A percentile compares a stretch with the other conserved stretches of the same genome.
phyloP scores from a whole-genome alignment of 2,329 filamentous ascomycete species.

The Sclerotinia glacialis region DNA sequence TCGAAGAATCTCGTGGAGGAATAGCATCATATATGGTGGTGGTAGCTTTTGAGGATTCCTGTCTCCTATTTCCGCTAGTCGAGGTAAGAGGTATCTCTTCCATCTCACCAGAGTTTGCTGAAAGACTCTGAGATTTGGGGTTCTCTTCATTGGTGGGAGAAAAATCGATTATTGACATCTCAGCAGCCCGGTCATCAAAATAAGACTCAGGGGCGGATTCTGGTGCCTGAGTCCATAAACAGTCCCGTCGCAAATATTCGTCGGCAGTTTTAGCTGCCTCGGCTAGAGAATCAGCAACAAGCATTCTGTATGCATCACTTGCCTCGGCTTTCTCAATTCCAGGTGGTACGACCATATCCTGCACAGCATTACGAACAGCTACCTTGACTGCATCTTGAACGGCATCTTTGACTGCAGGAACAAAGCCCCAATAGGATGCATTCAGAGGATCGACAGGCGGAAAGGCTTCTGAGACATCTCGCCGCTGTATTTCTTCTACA shows the following conservation, averaged over 20 bases:
- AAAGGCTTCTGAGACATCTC: constrained; percentile 5
- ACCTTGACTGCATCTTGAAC: constrained; percentile 34
- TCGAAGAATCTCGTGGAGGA: constrained; percentile 27
- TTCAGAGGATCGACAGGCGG: constrained; percentile 25
- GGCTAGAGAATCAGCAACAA: constrained; percentile 32
- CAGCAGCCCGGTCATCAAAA: neutral
- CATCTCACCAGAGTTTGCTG: constrained; percentile 1
- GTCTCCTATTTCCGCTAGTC: constrained; percentile 20
- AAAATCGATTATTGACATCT: constrained; percentile 10
- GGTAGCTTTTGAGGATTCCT: constrained; percentile 20
- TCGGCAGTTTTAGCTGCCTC: constrained; percentile 33
- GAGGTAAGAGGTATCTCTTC: constrained; percentile 20
- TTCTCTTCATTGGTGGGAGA: neutral
- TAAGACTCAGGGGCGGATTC: neutral
- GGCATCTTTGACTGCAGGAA: constrained; percentile 33
- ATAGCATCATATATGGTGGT: constrained; percentile 17
- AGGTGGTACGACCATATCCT: constrained; percentile 29
- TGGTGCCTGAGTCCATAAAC: constrained; percentile 26
- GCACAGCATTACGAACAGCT: constrained; percentile 35
- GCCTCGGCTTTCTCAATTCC: constrained; percentile 27
- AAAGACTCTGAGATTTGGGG: neutral
- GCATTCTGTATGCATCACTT: constrained; percentile 31
- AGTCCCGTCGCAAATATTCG: constrained; percentile 30
- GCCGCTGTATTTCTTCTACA: constrained; percentile 19
- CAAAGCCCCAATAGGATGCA: constrained; percentile 36